phyloP scores from a whole-genome alignment of 2,329 filamentous ascomycete species.

The Penicillium occitanis region DNA sequence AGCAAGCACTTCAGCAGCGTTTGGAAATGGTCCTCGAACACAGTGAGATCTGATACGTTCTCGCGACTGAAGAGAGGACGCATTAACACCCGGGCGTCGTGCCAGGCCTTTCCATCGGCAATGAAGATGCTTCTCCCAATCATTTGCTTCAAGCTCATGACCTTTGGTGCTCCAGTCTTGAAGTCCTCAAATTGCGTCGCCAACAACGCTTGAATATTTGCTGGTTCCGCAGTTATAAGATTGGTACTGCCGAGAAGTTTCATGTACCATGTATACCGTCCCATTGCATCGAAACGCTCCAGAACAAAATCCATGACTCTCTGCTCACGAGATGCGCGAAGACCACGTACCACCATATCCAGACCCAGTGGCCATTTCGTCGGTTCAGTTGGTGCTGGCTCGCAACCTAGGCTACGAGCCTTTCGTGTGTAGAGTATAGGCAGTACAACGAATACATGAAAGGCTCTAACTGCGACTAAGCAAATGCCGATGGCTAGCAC shows the following conservation, averaged over 20 bases:
- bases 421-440: neutral
- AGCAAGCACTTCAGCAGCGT: constrained; percentile 64
- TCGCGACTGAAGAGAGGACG: constrained; percentile 85
- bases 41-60: constrained; percentile 74
- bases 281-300: constrained; percentile 2
- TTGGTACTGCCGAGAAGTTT: neutral
- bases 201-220: constrained; percentile 14
- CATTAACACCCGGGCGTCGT: constrained; percentile 75
- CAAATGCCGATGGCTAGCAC: neutral
- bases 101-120: constrained; percentile 79
- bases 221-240: constrained; percentile 18
- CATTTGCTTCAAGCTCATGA: constrained; percentile 60
- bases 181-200: constrained; percentile 14
- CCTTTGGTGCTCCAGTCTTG: constrained; percentile 68
- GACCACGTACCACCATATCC: neutral
- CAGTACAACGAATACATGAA: neutral
- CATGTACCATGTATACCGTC: constrained; percentile 4
- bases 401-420: constrained; percentile 9
- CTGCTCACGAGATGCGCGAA: constrained; percentile 4
- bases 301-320: constrained; percentile 11
- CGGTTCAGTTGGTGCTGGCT: neutral
- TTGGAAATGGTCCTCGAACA: constrained; percentile 71
- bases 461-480: neutral
- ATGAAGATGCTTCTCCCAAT: constrained; percentile 66
- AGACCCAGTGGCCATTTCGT: constrained; percentile 12